Conservation (phyloP, 768 basidiomycete genomes). For the Mycena pura region DNA sequence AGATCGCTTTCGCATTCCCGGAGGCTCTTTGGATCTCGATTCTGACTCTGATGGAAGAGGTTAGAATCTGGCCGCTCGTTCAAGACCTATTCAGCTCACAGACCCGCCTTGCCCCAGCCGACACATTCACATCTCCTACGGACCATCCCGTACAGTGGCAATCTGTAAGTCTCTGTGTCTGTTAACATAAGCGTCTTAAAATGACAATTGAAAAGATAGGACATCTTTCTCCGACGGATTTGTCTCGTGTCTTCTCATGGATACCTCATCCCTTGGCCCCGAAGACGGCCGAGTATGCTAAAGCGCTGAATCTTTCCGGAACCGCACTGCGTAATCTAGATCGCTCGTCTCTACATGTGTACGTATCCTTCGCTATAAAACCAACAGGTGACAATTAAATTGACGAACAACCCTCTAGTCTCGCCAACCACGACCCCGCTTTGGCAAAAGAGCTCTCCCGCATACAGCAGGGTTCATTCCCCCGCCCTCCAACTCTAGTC, state of each 20-base stretch:
- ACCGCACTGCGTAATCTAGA: slow-evolving; percentile 18
- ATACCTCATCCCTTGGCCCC: slow-evolving; percentile 12
- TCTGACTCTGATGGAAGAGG: slow-evolving; percentile 15
- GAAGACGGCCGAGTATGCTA: slow-evolving; percentile 14
- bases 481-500: neutral
- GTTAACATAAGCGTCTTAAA: neutral
- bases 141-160: neutral
- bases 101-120: neutral
- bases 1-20: slow-evolving; percentile 19
- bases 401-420: slow-evolving; percentile 1
- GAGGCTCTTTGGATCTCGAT: slow-evolving; percentile 20
- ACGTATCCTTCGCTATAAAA: neutral
- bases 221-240: slow-evolving; percentile 6
- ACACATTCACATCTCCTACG: neutral
- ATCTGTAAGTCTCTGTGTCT: neutral
- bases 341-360: slow-evolving; percentile 9
- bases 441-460: slow-evolving; percentile 16
- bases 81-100: neutral
- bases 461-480: slow-evolving; percentile 9
- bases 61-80: neutral
- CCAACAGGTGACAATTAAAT: neutral
- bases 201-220: slow-evolving; percentile 2
- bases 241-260: slow-evolving; percentile 12
- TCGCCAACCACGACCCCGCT: slow-evolving; percentile 9
- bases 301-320: slow-evolving; percentile 18